Conservation (phyloP, 805 yeast genomes). For the Suhomyces vadensis region DNA sequence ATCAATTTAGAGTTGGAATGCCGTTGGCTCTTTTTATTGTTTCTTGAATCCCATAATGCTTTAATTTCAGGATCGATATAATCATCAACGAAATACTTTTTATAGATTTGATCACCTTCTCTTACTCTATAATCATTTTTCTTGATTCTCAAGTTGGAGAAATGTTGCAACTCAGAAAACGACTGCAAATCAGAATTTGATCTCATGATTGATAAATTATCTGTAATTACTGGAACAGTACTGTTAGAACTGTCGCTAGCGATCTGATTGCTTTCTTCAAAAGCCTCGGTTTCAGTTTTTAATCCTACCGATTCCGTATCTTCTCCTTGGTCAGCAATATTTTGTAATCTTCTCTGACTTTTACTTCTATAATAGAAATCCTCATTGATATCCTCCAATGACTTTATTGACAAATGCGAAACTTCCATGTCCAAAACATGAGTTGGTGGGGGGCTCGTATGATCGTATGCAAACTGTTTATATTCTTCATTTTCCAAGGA, state of each 20-base stretch:
- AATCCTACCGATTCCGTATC: neutral
- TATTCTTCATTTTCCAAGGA: neutral
- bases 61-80: constrained; percentile 54
- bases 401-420: constrained; percentile 3
- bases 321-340: neutral
- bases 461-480: neutral
- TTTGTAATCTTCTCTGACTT: constrained; percentile 14
- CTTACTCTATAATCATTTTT: constrained; percentile 55
- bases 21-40: constrained; percentile 11
- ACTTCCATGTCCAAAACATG: constrained; percentile 5
- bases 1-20: neutral
- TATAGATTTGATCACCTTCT: constrained; percentile 58
- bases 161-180: constrained; percentile 9
- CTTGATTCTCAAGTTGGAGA: constrained; percentile 16
- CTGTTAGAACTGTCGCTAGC: neutral
- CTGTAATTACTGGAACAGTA: neutral
- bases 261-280: neutral
- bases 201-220: neutral
- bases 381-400: constrained; percentile 16
- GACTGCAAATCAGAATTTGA: constrained; percentile 8
- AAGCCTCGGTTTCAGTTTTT: neutral
- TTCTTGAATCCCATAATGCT: constrained; percentile 53
- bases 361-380: constrained; percentile 18
- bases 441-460: neutral
- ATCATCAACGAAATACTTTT: constrained; percentile 38